Evolutionary conservation across 2,329 filamentous ascomycete species (phyloP), one percentile per base, ranked within the genome.

Genomic region (Fonsecaea pugnacius): DNA sequence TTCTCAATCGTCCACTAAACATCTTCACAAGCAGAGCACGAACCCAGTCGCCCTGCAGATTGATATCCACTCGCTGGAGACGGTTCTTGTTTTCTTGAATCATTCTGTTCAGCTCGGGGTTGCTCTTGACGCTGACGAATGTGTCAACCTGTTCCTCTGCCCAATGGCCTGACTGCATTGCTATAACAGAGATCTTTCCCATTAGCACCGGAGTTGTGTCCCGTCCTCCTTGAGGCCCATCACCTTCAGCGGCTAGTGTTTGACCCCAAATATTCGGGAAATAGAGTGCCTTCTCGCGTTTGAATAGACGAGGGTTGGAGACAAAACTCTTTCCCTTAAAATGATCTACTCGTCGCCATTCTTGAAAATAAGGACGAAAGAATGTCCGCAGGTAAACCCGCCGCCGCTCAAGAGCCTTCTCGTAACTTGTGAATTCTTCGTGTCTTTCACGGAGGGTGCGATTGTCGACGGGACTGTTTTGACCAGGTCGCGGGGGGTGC

Each of bases 191-290:
- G 18, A 95, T 84, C 74, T 87, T 90, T 63, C 91, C 91, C 54
- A 83, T 79, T 62, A 98, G 83, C 3, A 89, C 77, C 0, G 88
- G 84, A 7, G 93, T 97, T 1, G 93, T 96, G 78, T 96, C 87
- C 50, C 82, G 75, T n/a, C 70, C 70, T 54, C 79, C 78, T 63
- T 79, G 70, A 86, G 87, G 60, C n/a, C 69, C 67, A 51, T 71
- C 67, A 1, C 67, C 68, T 40, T 68, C 67, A 58, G 69, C 64
- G 24, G 64, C 79, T 33, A 97, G 83, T 1, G 92, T 97, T 70
- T 85, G 82, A 52, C 95, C 95, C 75, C 85, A 86, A 64, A 99
- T 82, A 78, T 99, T 99, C 52, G 95, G 95, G 79, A 99, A 97
- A 82, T 90, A 98, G 68, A 97, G 85, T 4, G 94, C 90, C 58